These are phyloP conservation scores for Cicer judaicum DNA, from an alignment of 306 rosid species.

Conservation along the genomic window DNA sequence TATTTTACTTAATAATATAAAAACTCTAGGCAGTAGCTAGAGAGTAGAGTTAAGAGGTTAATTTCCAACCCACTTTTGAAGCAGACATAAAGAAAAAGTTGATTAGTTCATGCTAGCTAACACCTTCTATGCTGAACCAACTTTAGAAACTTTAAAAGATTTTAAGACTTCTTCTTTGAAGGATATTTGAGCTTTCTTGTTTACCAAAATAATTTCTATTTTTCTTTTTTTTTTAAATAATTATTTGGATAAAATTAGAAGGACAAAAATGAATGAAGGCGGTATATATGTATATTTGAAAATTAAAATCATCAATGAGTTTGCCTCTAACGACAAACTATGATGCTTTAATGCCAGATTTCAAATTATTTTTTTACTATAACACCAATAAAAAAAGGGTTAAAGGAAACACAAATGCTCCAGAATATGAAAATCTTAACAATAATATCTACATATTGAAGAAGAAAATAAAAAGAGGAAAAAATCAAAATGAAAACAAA, in stretches of 20 bases:
- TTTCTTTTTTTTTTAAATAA: neutral
- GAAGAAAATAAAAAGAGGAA: neutral
- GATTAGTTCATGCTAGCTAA: constrained; percentile 10
- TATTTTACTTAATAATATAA: constrained; percentile 23
- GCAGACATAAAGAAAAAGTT: constrained; percentile 42
- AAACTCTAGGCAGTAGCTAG: constrained; percentile 46
- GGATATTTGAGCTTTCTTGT: neutral
- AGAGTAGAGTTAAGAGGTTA: constrained; percentile 45
- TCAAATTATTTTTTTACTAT: constrained; percentile 17
- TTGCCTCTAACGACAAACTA: too few relatives aligned
- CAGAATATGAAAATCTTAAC: neutral
- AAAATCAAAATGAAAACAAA: neutral
- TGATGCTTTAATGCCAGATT: too few relatives aligned
- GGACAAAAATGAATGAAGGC: too few relatives aligned
- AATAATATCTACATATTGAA: constrained; percentile 17
- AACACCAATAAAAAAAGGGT: neutral
- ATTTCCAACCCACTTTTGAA: constrained; percentile 48
- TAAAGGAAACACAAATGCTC: constrained; percentile 5
- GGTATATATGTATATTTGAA: neutral
- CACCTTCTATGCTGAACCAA: constrained; percentile 32
- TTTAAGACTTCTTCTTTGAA: constrained; percentile 38
- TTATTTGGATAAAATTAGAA: constrained; percentile 5
- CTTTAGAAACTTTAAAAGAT: constrained; percentile 34
- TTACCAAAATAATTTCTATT: neutral
- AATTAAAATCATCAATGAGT: constrained; percentile 10